Conservation (phyloP, 1,284 basidiomycete genomes). For the Ganoderma leucocontextum region DNA sequence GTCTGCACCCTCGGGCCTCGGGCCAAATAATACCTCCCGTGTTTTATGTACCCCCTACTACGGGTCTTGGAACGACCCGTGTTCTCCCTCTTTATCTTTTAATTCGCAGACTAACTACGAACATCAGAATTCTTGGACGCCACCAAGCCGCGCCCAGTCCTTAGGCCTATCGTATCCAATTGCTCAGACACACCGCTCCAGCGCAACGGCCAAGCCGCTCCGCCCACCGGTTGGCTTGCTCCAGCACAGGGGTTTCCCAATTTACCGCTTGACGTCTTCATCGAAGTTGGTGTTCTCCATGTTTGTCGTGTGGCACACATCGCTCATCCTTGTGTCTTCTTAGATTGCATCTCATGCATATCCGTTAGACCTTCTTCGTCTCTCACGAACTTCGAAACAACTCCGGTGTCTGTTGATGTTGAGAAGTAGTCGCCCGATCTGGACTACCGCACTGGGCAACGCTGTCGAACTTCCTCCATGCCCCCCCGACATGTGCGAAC, state of each 20-base stretch:
- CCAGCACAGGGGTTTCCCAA: not conserved
- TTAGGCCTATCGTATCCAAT: not conserved
- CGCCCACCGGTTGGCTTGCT: not conserved
- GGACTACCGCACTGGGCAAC: not conserved
- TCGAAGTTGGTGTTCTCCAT: not conserved
- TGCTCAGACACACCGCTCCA: not conserved
- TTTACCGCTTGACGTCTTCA: not conserved
- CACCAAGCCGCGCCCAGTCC: not conserved
- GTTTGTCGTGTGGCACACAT: too few relatives aligned
- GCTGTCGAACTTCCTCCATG: not conserved
- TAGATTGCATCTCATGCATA: not conserved
- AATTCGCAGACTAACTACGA: not conserved
- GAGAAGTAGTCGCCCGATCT: not conserved
- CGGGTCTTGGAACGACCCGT: too few relatives aligned
- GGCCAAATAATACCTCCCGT: not conserved
- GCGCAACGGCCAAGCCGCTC: not conserved
- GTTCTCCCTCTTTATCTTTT: too few relatives aligned
- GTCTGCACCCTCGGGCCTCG: too few relatives aligned
- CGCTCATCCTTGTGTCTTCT: too few relatives aligned
- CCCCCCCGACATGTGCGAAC: conserved; percentile 19
- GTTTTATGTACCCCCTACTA: too few relatives aligned
- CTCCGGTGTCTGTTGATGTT: not conserved
- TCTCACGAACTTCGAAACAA: not conserved
- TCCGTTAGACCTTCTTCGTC: not conserved
- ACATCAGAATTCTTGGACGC: not conserved